Conservation (phyloP, 2,329 filamentous ascomycete species). For the Clathrospora elynae region DNA sequence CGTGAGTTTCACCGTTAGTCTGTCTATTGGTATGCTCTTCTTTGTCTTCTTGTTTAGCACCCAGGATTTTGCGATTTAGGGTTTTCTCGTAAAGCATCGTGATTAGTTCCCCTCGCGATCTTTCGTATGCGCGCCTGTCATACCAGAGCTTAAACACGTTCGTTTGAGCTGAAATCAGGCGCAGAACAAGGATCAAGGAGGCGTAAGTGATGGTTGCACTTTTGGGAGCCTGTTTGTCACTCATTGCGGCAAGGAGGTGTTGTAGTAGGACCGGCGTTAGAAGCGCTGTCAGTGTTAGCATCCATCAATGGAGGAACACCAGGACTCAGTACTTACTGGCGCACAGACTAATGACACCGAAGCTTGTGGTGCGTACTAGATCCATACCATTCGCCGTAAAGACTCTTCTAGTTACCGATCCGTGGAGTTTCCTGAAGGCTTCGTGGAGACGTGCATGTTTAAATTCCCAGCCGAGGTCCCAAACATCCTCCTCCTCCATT, state of each 20-base stretch:
- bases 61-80: slow-evolving; percentile 63
- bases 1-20: slow-evolving; percentile 19
- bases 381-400: slow-evolving; percentile 80
- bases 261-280: slow-evolving; percentile 73
- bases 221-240: slow-evolving; percentile 56
- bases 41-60: slow-evolving; percentile 39
- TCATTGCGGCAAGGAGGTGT: slow-evolving; percentile 70
- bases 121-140: slow-evolving; percentile 80
- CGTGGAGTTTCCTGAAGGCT: slow-evolving; percentile 72
- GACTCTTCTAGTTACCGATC: slow-evolving; percentile 72
- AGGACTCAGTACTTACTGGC: slow-evolving; percentile 57
- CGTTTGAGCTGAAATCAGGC: slow-evolving; percentile 67
- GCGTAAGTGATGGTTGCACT: slow-evolving; percentile 69
- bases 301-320: neutral
- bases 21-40: slow-evolving; percentile 32
- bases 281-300: slow-evolving; percentile 26
- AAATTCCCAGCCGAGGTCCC: slow-evolving; percentile 78
- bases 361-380: slow-evolving; percentile 67
- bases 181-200: slow-evolving; percentile 62
- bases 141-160: slow-evolving; percentile 78
- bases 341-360: slow-evolving; percentile 68
- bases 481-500: slow-evolving; percentile 79
- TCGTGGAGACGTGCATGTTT: slow-evolving; percentile 78
- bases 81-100: slow-evolving; percentile 85
- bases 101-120: slow-evolving; percentile 82